Evolutionary conservation across 257 asterid species (phyloP).

Genomic region (Paulownia fortunei): DNA sequence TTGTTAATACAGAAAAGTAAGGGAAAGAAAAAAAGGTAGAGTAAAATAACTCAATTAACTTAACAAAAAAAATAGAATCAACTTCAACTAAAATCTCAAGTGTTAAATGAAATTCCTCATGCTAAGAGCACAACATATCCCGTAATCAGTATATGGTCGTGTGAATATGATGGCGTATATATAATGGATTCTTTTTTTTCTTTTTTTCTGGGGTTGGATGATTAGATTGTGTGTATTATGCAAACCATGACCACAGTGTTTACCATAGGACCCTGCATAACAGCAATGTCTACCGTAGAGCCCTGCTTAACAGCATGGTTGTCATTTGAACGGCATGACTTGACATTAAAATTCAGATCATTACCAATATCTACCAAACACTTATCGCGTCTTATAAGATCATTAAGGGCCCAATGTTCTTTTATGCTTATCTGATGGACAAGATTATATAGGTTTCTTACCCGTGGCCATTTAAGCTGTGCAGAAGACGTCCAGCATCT

Average conservation of each 20-base stretch:
- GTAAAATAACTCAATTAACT: background rate
- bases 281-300: background rate
- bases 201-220: background rate
- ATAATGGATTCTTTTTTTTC: background rate
- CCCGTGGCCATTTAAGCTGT: slow-evolving; percentile 94
- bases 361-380: background rate
- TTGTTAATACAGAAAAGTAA: background rate
- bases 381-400: background rate
- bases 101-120: background rate
- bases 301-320: background rate
- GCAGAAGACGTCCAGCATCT: slow-evolving; percentile 68
- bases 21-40: background rate
- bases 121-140: background rate
- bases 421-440: background rate
- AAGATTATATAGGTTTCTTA: slow-evolving; percentile 22
- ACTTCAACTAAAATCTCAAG: background rate
- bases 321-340: background rate
- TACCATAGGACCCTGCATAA: background rate
- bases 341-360: background rate
- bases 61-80: background rate
- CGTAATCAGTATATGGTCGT: background rate
- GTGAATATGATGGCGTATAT: background rate
- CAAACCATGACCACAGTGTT: background rate
- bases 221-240: background rate
- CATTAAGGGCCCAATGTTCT: background rate